Conservation (phyloP, 805 yeast genomes). For the Candida yuanshanica region DNA sequence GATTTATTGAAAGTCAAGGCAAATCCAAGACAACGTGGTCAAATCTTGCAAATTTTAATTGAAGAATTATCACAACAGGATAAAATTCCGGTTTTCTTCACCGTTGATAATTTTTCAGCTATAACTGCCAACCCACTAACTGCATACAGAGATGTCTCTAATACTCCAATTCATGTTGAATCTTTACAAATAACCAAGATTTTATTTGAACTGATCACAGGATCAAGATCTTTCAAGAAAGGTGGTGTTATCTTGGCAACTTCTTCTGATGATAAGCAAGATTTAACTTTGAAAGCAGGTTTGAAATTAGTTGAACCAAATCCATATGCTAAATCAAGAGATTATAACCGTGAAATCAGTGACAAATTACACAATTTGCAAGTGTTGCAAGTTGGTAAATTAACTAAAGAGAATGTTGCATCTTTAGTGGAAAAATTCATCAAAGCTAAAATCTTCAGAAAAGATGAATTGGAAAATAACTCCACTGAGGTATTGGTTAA, state of each 20-base stretch:
- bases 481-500: constrained; percentile 33
- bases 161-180: constrained; percentile 49
- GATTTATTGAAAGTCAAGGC: constrained; percentile 39
- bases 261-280: constrained; percentile 45
- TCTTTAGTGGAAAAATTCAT: constrained; percentile 35
- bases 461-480: constrained; percentile 27
- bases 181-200: constrained; percentile 60
- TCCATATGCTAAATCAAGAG: constrained; percentile 44
- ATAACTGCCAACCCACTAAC: constrained; percentile 50
- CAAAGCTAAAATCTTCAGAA: constrained; percentile 35
- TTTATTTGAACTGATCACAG: constrained; percentile 49
- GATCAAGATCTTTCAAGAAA: constrained; percentile 42
- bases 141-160: constrained; percentile 51
- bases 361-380: constrained; percentile 34
- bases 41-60: constrained; percentile 48
- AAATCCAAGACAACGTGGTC: constrained; percentile 33
- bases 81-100: constrained; percentile 51
- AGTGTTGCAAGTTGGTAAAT: constrained; percentile 37
- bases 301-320: constrained; percentile 46
- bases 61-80: constrained; percentile 49
- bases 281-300: constrained; percentile 55
- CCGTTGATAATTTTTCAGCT: constrained; percentile 72
- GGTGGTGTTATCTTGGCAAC: constrained; percentile 68
- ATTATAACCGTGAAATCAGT: constrained; percentile 54
- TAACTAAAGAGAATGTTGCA: constrained; percentile 40